phyloP scores from a whole-genome alignment of 176 grass and related monocot species.

The Melocanna baccifera region DNA sequence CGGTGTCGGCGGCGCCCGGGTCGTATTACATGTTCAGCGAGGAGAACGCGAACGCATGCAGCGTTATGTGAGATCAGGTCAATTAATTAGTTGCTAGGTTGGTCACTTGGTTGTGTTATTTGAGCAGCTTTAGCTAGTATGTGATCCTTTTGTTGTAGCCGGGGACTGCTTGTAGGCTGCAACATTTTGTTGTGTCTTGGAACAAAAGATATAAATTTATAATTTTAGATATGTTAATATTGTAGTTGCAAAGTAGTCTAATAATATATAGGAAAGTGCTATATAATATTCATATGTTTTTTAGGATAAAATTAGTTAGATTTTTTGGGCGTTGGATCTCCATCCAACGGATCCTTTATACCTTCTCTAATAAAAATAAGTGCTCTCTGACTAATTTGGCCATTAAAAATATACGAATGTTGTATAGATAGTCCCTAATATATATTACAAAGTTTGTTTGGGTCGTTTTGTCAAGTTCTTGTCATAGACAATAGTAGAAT shows the following conservation, averaged over 20 bases:
- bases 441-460: background rate
- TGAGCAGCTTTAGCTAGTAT: background rate
- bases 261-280: no score
- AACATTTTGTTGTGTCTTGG: conserved; percentile 12
- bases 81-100: background rate
- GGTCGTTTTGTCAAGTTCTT: no score
- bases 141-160: background rate
- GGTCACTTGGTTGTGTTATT: background rate
- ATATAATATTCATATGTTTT: no score
- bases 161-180: conserved; percentile 11
- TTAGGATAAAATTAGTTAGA: no score
- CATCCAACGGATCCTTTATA: no score
- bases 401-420: no score
- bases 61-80: conserved; percentile 58
- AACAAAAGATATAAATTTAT: background rate
- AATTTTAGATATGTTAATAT: background rate
- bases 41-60: conserved; percentile 95
- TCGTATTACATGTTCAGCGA: conserved; percentile 97
- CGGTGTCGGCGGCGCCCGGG: conserved; percentile 47
- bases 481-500: no score
- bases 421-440: no score
- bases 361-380: no score
- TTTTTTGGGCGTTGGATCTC: no score
- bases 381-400: no score
- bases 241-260: background rate